A percentile compares a stretch with the other conserved stretches of the same genome.
Conservation (phyloP, 805 yeast species). For the Lipomyces chichibuensis region DNA sequence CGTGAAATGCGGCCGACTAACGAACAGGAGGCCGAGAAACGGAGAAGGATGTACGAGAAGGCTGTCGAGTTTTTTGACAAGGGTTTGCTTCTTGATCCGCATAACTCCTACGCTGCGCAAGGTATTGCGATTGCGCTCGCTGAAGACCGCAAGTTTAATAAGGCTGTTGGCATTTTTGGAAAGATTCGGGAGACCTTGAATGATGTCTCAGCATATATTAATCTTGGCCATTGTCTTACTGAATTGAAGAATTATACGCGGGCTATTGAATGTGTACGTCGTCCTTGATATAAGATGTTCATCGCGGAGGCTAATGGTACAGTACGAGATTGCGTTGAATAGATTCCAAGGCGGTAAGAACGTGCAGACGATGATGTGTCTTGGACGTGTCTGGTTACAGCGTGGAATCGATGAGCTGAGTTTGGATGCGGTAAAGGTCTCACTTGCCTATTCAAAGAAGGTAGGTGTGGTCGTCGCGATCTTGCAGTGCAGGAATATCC, state of each 20-base stretch:
- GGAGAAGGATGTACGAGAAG: slow-evolving; percentile 74
- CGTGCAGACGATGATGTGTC: slow-evolving; percentile 64
- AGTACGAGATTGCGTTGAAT: slow-evolving; percentile 76
- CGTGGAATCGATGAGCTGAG: slow-evolving; percentile 73
- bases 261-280: slow-evolving; percentile 64
- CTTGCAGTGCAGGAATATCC: background rate
- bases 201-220: slow-evolving; percentile 79
- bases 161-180: slow-evolving; percentile 83
- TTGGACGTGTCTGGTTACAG: slow-evolving; percentile 87
- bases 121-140: slow-evolving; percentile 94
- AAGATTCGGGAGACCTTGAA: slow-evolving; percentile 87
- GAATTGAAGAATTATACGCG: slow-evolving; percentile 82
- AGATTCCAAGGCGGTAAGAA: slow-evolving; percentile 64
- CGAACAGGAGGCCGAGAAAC: slow-evolving; percentile 58
- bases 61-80: slow-evolving; percentile 93
- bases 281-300: slow-evolving; percentile 26
- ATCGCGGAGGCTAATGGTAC: slow-evolving; percentile 4
- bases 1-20: slow-evolving; percentile 62
- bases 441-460: slow-evolving; percentile 58
- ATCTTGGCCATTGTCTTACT: slow-evolving; percentile 82
- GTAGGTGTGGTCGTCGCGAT: background rate
- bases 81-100: slow-evolving; percentile 79
- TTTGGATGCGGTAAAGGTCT: slow-evolving; percentile 58
- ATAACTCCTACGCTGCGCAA: slow-evolving; percentile 94
- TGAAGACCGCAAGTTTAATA: slow-evolving; percentile 61